Base-by-base conservation (phyloP, 129 eudicot genomes). In the Artemisia tridentata region DNA sequence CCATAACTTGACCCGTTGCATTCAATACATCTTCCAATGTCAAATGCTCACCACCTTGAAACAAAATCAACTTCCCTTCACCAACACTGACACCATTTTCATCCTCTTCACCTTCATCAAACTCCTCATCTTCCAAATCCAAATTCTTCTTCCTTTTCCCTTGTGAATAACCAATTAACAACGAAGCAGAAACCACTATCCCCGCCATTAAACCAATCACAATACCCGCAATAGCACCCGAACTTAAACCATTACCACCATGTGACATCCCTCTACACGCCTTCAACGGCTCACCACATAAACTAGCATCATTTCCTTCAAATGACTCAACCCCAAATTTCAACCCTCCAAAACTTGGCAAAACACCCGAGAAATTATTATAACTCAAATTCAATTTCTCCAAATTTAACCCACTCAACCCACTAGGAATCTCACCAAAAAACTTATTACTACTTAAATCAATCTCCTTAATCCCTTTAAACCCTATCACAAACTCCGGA, bases 1-100 rank as follows among this genome's bases (percentile, higher is more conserved):
- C 98, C 91, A 89, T 85, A 49, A 92, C 98, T 71, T 92, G 98
- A 5, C 98, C 98, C 0, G 98, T 92, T 1, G 98, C 98, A 49
- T 92, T 92, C 75, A 92, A 55, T 7, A 92, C 96, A 84, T 92
- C 98, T 73, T 92, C 98, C 25, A 89, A 78, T 2, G 92, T 87
- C 80, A 92, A 80, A 81, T 92, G 89, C 84, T 92, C 98, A 21
- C 98, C 98, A 0, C 98, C 98, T 71, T 89, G 87, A 87, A 92
- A 92, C 67, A 92, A 66, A 12, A 89, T 78, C 80, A 92, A 69
- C 65, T 87, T 89, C 69, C 96, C 98, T 23, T 92, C 98, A 64
- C 90, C 88, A 34, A 25, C 65, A 16, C 50, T 27, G 21, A n/a
- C 81, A 2, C 51, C 76, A 0, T 80, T 80, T 8, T 75, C 80